Conservation (phyloP, 441 rosid species). For the Eruca vesicaria region DNA sequence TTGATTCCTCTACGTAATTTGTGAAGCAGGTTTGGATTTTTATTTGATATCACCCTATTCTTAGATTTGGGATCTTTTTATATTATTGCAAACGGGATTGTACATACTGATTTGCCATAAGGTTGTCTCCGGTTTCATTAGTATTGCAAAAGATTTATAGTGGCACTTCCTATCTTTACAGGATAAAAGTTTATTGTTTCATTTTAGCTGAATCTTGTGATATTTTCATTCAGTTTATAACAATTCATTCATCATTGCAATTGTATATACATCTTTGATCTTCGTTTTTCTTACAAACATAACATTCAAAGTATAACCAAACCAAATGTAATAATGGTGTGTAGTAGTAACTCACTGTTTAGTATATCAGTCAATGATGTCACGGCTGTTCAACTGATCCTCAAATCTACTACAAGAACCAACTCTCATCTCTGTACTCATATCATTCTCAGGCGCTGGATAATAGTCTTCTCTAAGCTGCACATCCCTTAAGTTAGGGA, state of each 20-base stretch:
- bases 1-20: constrained; percentile 15
- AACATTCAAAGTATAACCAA: constrained; percentile 5
- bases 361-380: constrained; percentile 52
- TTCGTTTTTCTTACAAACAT: constrained; percentile 23
- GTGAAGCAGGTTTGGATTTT: constrained; percentile 14
- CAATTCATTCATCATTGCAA: no score
- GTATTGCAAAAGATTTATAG: constrained; percentile 12
- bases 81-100: constrained; percentile 24
- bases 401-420: constrained; percentile 83
- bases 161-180: neutral
- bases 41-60: neutral
- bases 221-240: neutral
- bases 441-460: constrained; percentile 85
- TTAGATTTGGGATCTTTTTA: constrained; percentile 24
- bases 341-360: neutral
- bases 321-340: neutral
- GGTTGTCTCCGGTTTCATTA: constrained; percentile 4
- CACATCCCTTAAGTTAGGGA: constrained; percentile 69
- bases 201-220: neutral
- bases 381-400: constrained; percentile 62
- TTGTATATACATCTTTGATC: constrained; percentile 7
- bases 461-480: constrained; percentile 89
- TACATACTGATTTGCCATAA: constrained; percentile 23
- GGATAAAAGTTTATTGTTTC: no score
- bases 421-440: constrained; percentile 83